phyloP scores from a whole-genome alignment of 371 early-diverging fungal genomes.

The Apophysomyces elegans region DNA sequence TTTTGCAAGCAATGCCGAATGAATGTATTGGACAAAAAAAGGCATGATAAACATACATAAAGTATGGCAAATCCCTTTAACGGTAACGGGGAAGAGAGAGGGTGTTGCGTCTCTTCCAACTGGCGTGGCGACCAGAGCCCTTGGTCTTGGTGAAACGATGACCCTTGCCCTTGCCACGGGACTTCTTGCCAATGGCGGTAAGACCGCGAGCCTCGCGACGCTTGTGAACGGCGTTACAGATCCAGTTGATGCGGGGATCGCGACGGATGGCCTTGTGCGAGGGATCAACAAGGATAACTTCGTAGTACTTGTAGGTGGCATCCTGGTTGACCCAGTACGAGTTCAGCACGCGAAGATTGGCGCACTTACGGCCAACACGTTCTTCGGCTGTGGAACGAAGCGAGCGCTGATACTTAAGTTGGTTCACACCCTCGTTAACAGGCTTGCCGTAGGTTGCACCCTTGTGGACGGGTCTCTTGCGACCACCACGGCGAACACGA shows the following conservation, averaged over 20 bases:
- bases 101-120: slow-evolving; percentile 75
- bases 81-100: slow-evolving; percentile 80
- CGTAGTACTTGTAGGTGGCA: slow-evolving; percentile 98
- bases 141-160: slow-evolving; percentile 89
- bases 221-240: slow-evolving; percentile 97
- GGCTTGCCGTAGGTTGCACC: slow-evolving; percentile 99
- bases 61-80: slow-evolving; percentile 40
- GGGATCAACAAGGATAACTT: slow-evolving; percentile 99
- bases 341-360: slow-evolving; percentile 96
- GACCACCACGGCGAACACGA: slow-evolving; percentile 98
- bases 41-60: slow-evolving; percentile 5
- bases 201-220: slow-evolving; percentile 99
- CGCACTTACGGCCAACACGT: slow-evolving; percentile 95
- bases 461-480: slow-evolving; percentile 96
- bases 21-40: slow-evolving; percentile 6
- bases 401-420: slow-evolving; percentile 96
- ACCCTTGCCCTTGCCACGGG: slow-evolving; percentile 98
- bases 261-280: slow-evolving; percentile 96
- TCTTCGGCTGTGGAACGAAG: slow-evolving; percentile 95
- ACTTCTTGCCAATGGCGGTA: slow-evolving; percentile 97
- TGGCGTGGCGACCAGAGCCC: slow-evolving; percentile 39
- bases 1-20: slow-evolving; percentile 1
- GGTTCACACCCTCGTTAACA: slow-evolving; percentile 95
- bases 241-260: slow-evolving; percentile 99
- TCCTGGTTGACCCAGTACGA: slow-evolving; percentile 99